phyloP scores from a whole-genome alignment of 2,329 filamentous ascomycete genomes.

The Graphium sp. region DNA sequence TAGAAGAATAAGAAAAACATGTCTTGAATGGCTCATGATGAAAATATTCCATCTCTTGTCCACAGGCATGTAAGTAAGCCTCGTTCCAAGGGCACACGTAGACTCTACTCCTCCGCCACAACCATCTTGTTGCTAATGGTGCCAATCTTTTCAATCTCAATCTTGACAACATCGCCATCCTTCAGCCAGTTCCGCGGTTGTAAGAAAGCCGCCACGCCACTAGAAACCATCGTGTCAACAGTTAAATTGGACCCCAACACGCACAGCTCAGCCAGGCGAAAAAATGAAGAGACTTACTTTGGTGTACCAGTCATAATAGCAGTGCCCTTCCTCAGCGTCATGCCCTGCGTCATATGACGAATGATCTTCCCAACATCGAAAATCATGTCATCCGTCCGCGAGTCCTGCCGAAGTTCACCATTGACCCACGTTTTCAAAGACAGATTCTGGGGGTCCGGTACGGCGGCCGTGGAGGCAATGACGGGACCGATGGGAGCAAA shows the following conservation, averaged over 20 bases:
- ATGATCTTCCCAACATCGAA: slow-evolving; percentile 21
- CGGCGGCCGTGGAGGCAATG: slow-evolving; percentile 7
- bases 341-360: slow-evolving; percentile 18
- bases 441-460: slow-evolving; percentile 17
- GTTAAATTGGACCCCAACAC: no score
- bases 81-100: no score
- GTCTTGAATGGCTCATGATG: no score
- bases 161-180: slow-evolving; percentile 15
- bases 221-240: no score
- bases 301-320: slow-evolving; percentile 27
- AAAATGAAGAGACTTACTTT: no score
- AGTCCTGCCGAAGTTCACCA: slow-evolving; percentile 23
- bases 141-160: slow-evolving; percentile 15
- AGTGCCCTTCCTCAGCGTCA: slow-evolving; percentile 24
- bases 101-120: no score
- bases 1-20: no score
- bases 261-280: no score
- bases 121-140: slow-evolving; percentile 2
- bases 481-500: slow-evolving; percentile 32
- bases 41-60: no score
- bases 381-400: slow-evolving; percentile 23
- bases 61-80: no score
- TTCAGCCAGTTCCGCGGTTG: slow-evolving; percentile 15
- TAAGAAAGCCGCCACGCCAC: slow-evolving; percentile 20
- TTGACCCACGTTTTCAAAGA: slow-evolving; percentile 27